Evolutionary conservation across 176 grass and related monocot genomes (phyloP), one percentile per base, ranked within the genome.

Genomic region (Musa troglodytarum): DNA sequence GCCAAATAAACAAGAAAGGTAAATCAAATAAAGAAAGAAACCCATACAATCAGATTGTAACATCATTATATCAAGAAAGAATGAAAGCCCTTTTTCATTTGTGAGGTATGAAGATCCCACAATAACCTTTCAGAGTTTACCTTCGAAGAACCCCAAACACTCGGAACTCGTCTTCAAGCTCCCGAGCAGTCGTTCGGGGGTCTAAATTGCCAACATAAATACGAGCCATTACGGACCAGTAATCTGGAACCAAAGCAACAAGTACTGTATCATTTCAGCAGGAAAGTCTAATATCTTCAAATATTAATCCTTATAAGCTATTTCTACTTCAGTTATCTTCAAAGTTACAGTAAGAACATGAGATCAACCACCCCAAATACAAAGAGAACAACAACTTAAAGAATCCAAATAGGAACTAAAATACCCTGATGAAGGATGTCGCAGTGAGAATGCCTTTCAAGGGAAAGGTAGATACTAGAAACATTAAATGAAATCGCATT

Each of bases 141-240:
- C 88, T 96, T 86, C 87, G 69, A 76, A 96, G 56, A 84, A 96
- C 93, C 75, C 93, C 93, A 83, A 88, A 96, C 20, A 67, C 87
- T 21, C 93, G 87, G 22, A 96, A 96, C 72, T 92, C 81, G 1
- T 96, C 93, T 86, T 96, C 87, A 71, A 96, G 93, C 65, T 96
- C 89, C 53, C 85, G 83, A 56, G 93, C 86, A 62, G 89, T 88
- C 59, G 83, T 83, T 13, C 85, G 87, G 16, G 89, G 76, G 82
- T 96, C 92, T 76, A 96, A 68, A 74, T 92, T 96, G 24, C 93
- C 93, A 68, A 96, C 88, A 69, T 96, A 96, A 81, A 96, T 22
- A 13, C 89, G 87, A 25, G 89, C 89, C 93, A 96, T 96, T n/a
- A n/a, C 53, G 29, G 21, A 81, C 55, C 84, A 77, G 57, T 80